A percentile compares a stretch with the other conserved stretches of the same genome.
phyloP scores from a whole-genome alignment of 2,329 filamentous ascomycete genomes.

The Aspergillus puulaauensis region DNA sequence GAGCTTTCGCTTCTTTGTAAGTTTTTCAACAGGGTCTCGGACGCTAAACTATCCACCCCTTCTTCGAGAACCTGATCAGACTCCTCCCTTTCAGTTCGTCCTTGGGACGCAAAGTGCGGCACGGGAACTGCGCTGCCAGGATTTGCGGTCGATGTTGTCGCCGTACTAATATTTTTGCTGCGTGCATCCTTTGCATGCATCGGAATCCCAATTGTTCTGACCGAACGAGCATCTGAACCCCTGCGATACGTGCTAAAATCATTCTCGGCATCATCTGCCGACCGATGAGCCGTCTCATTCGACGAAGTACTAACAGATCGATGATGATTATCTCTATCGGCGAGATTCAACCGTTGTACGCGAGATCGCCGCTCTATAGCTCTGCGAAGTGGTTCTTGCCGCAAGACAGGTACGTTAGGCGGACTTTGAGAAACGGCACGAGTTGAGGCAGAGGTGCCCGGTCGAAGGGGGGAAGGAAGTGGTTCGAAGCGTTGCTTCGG shows the following conservation, averaged over 20 bases:
- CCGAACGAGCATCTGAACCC: constrained; percentile 46
- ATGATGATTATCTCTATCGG: constrained; percentile 33
- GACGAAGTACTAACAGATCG: constrained; percentile 48
- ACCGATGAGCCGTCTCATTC: constrained; percentile 39
- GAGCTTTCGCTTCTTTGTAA: constrained; percentile 55
- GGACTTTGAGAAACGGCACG: constrained; percentile 55
- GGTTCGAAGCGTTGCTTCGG: constrained; percentile 43
- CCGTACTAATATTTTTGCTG: constrained; percentile 49
- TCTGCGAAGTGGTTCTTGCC: constrained; percentile 54
- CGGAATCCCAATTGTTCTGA: constrained; percentile 43
- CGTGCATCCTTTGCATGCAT: constrained; percentile 47
- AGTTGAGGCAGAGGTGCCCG: constrained; percentile 46
- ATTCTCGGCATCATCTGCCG: constrained; percentile 33
- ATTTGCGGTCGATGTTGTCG: constrained; percentile 53
- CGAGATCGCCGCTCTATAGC: constrained; percentile 54
- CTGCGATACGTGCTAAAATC: constrained; percentile 32
- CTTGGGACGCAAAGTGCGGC: constrained; percentile 52
- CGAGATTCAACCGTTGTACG: constrained; percentile 43
- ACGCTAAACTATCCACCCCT: constrained; percentile 48
- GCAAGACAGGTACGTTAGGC: constrained; percentile 49
- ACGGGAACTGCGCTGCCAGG: constrained; percentile 52
- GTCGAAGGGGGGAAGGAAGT: constrained; percentile 38
- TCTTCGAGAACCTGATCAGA: constrained; percentile 25
- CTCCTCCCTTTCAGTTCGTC: constrained; percentile 27
- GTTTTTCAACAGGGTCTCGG: constrained; percentile 54